Base-by-base conservation (phyloP, 2,329 filamentous ascomycete species). In the Verticillium tricorpus region DNA sequence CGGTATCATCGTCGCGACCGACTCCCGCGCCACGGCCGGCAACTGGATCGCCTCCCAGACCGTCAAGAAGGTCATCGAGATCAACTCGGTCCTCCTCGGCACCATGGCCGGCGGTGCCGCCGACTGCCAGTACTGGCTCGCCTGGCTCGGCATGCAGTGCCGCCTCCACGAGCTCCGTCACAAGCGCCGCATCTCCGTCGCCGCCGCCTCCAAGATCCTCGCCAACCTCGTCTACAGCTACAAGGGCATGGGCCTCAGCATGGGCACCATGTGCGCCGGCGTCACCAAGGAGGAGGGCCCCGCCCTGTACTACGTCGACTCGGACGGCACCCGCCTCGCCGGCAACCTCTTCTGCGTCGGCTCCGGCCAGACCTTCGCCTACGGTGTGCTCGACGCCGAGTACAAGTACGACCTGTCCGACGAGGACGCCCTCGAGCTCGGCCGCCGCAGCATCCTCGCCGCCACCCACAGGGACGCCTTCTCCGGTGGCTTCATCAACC, bases 31-130 rank as follows among this genome's bases (percentile, higher is more conserved):
- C 64, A 97, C 95, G 57, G 94, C 95, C 34, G 95, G 95, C 72
- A 96, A 95, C 86, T 99, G 95, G 95, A 99, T 99, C 79, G 95
- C 95, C 68, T 96, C 92, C 80, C 95, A 99, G 85, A 99, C 95
- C 60, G 95, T 99, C 74, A 99, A 99, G 88, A 99, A 99, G 85
- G 95, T 99, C 69, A 98, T 99, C 74, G 93, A 97, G 85, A 97
- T 97, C 84, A 97, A 97, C 83, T 92, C 85, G 78, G 90, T 89
- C 78, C 85, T 99, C 78, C 81, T 99, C 72, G 95, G 95, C 67
- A 99, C 95, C 69, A 97, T 99, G 94, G 95, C 95, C 66, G 95
- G 95, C 78, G 95, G 95, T 80, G 95, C 95, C 73, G 95, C 95
- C 77, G 95, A 99, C 80, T 99, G 95, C 80, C 95, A 98, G 87